Percentiles rank a stretch among this genome's conserved stretches.
Evolutionary conservation across 345 rosid genomes (phyloP).

Genomic region (Viola odorata): DNA sequence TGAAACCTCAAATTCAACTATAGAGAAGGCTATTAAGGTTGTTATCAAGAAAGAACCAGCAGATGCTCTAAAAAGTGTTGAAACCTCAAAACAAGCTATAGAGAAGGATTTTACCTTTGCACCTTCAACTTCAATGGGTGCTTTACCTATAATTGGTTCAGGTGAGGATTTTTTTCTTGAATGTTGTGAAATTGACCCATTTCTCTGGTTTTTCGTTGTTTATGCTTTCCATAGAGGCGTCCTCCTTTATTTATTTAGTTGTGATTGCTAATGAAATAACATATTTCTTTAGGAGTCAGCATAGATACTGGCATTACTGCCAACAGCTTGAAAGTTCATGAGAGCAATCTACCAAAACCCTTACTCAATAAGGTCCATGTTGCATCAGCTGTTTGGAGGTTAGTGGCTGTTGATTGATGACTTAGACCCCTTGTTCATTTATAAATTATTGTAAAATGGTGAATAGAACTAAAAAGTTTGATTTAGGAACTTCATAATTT

Average conservation of each 20-base stretch:
- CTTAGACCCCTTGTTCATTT: neutral
- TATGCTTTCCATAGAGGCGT: neutral
- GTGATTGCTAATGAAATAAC: neutral
- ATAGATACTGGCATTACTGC: too few relatives aligned
- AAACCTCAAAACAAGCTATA: neutral
- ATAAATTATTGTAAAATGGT: too few relatives aligned
- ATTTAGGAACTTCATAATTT: too few relatives aligned
- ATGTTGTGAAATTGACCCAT: neutral
- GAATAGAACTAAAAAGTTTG: too few relatives aligned
- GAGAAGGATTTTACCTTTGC: neutral
- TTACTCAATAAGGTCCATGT: neutral
- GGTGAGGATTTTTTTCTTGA: slow-evolving; percentile 2
- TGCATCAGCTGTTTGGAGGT: slow-evolving; percentile 13
- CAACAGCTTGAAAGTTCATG: slow-evolving; percentile 2
- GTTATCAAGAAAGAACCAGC: slow-evolving; percentile 4
- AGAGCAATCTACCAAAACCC: neutral
- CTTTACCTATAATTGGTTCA: neutral
- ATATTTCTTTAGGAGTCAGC: slow-evolving; percentile 4
- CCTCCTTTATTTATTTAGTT: neutral
- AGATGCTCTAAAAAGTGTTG: slow-evolving; percentile 3
- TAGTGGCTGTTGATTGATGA: neutral
- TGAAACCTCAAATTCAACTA: neutral
- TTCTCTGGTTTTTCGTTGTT: neutral
- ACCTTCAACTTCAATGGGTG: slow-evolving; percentile 1
- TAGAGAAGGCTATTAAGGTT: neutral